These are phyloP conservation scores for Syzygium aromaticum DNA, from an alignment of 345 rosid genomes.

Conservation along the genomic window DNA sequence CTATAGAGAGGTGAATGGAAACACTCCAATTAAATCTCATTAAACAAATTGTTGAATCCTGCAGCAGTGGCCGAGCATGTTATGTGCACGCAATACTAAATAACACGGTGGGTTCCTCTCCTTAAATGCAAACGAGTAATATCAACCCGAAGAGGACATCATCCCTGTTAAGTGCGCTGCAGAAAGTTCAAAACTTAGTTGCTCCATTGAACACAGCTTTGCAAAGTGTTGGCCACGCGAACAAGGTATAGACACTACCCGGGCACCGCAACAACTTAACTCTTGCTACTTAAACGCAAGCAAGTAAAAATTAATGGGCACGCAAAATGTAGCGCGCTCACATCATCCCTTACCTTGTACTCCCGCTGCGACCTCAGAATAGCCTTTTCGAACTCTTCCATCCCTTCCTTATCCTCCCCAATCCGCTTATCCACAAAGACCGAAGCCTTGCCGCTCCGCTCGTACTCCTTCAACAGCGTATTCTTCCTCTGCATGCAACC, in stretches of 20 bases:
- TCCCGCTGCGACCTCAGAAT: slow-evolving; percentile 77
- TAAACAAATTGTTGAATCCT: background rate
- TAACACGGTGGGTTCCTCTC: background rate
- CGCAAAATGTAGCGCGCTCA: background rate
- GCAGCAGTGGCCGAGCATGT: background rate
- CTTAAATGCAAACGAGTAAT: background rate
- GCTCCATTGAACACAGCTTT: background rate
- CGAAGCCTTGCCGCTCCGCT: slow-evolving; percentile 64
- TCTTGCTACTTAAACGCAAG: background rate
- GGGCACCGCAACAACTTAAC: background rate
- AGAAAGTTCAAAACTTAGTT: background rate
- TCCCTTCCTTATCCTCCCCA: slow-evolving; percentile 62
- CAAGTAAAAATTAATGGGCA: background rate
- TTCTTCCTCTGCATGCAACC: slow-evolving; percentile 52
- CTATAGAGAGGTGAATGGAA: background rate
- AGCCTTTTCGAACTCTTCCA: slow-evolving; percentile 76
- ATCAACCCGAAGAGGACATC: background rate
- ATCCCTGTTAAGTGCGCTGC: background rate
- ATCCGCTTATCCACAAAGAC: slow-evolving; percentile 74
- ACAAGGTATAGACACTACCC: background rate
- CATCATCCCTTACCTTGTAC: slow-evolving; percentile 42
- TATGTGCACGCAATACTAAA: background rate
- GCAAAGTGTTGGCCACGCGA: background rate
- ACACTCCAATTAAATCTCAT: background rate
- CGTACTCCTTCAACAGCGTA: slow-evolving; percentile 77